phyloP scores from a whole-genome alignment of 164 flowering plant species.

The Platanus orientalis region DNA sequence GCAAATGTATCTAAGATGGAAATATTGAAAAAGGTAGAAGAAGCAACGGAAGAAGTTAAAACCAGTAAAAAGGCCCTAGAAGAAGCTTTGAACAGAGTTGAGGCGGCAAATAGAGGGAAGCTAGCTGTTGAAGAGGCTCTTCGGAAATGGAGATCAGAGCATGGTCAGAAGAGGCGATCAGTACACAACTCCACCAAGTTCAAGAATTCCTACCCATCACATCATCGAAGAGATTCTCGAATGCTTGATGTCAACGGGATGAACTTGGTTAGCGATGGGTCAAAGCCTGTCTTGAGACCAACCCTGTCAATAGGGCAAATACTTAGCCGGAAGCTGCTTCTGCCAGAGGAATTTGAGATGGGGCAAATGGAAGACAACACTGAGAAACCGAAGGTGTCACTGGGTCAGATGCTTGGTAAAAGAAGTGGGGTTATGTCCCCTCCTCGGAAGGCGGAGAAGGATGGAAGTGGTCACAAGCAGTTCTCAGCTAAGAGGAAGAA shows the following conservation, averaged over 20 bases:
- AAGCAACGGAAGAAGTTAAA: conserved; percentile 76
- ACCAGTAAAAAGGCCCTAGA: conserved; percentile 64
- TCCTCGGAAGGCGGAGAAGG: conserved; percentile 30
- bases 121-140: conserved; percentile 82
- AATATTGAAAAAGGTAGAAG: conserved; percentile 60
- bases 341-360: conserved; percentile 53
- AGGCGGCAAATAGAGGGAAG: conserved; percentile 72
- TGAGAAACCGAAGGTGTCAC: conserved; percentile 50
- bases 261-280: conserved; percentile 35
- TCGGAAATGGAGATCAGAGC: conserved; percentile 80
- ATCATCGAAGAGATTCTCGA: conserved; percentile 46
- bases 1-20: conserved; percentile 58
- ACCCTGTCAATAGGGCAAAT: conserved; percentile 91
- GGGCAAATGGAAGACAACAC: conserved; percentile 22
- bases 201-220: conserved; percentile 54
- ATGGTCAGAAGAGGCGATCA: conserved; percentile 63
- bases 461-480: conserved; percentile 31
- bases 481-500: conserved; percentile 69
- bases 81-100: conserved; percentile 72
- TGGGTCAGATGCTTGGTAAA: conserved; percentile 76
- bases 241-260: conserved; percentile 54
- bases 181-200: conserved; percentile 59
- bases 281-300: conserved; percentile 49
- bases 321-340: conserved; percentile 66
- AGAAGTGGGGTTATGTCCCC: conserved; percentile 25